Base-by-base conservation (phyloP, 306 rosid genomes). In the Urtica urens region DNA sequence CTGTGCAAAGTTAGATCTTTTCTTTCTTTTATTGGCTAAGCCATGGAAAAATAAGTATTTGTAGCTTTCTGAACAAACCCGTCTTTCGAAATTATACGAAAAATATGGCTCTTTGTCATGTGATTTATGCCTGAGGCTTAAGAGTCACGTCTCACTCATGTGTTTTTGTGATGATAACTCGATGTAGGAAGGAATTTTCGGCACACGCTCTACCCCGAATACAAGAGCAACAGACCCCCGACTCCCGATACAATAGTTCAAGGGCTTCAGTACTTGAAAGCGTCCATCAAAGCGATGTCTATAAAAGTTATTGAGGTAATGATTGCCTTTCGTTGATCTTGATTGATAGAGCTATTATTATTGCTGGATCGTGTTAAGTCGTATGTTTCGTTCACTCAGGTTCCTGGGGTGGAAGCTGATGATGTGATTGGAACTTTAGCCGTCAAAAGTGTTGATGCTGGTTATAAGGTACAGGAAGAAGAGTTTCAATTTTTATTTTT, bases 361-460 rank as follows among this genome's bases (percentile, higher is more conserved):
- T n/a, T n/a, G n/a, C n/a, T n/a, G n/a, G n/a, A n/a, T n/a, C n/a
- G n/a, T n/a, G n/a, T n/a, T n/a, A n/a, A n/a, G n/a, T n/a, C n/a
- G n/a, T n/a, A n/a, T n/a, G n/a, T n/a, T n/a, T n/a, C n/a, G n/a
- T n/a, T n/a, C n/a, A n/a, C n/a, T 49, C 79, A 83, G 95, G 97
- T 90, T 51, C 92, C 95, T 15, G 95, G 97, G 51, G 95, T 90
- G 55, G 97, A 90, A 71, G 97, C 97, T 43, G 97, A 90, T 68
- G 93, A 90, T 75, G 97, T 90, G 62, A 84, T 90, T 60, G 95
- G 95, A 70, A 90, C 97, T 21, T 81, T 90, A 73, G 90, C 97
- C 39, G 51, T 70, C 38, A 74, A 84, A 60, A 90, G 90, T 55
- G 85, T 81, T 55, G 73, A 76, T 72, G 76, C 73, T 48, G 93